Base-by-base conservation (phyloP, 1,284 basidiomycete genomes). In the Pisolithus thermaeus region DNA sequence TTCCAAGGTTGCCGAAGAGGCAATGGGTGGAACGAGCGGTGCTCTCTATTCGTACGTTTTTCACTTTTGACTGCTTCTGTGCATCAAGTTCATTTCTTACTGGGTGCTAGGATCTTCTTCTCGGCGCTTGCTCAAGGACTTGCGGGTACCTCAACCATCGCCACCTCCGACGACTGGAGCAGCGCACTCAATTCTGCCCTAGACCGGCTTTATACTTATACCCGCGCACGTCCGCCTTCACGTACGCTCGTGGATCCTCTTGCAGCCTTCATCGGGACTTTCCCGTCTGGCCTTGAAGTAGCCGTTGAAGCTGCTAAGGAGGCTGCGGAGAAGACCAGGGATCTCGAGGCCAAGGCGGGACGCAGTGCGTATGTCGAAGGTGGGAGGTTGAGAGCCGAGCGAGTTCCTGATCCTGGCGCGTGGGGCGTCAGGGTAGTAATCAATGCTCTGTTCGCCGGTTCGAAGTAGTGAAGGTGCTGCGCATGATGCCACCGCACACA, bases 1-100 rank as follows among this genome's bases (percentile, higher is more conserved):
- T 52, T 81, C 91, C 2, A 78, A 83, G 56, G 80, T 87, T 23
- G 84, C 85, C 3, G 91, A 94, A 69, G 84, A 89, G 59, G 76
- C 80, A 47, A 97, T 97, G 93, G 94, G 91, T 30, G 94, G 94
- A 18, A 97, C 93, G 4, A 90, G 85, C 55, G 94, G 93, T 6
- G 94, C 92, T 1, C 70, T 97, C 27, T 97, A 95, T 67, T 92
- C 91, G 87, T 90, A 58, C 57, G 83, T 73, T 7, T 32, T 25
- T 23, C 43, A 32, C 23, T n/a, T 6, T 42, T 16, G 7, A 3
- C 8, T 39, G 18, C 20, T 37, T 39, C 22, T 4, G 38, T 22
- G 22, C 22, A 22, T 9, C 22, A 39, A 4, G 23, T n/a, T 23
- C 25, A 27, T 46, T 39, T 28, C 39, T 25, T n/a, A 46, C 43